Evolutionary conservation across 345 rosid species (phyloP).

Genomic region (Ceriops decandra): DNA sequence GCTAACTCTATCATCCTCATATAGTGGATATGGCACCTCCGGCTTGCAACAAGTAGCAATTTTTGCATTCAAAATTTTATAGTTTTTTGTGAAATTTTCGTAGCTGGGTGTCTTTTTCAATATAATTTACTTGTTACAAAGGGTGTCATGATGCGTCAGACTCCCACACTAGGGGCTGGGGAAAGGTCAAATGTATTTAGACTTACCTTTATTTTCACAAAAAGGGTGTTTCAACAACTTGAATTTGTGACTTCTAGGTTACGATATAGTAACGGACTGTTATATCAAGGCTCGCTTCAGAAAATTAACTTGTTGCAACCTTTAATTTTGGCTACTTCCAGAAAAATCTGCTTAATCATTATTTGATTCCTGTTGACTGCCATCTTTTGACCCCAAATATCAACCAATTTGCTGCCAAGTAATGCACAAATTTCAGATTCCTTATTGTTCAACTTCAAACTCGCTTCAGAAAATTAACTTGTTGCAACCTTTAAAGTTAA

Average conservation of each 20-base stretch:
- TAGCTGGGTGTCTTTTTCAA: neutral
- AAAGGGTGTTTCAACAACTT: no score
- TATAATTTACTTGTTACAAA: no score
- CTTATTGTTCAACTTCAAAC: no score
- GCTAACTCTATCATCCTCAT: constrained; percentile 79
- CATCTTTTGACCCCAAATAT: neutral
- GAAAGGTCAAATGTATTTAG: no score
- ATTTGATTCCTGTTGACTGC: neutral
- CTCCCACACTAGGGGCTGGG: no score
- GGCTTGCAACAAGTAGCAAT: constrained; percentile 76
- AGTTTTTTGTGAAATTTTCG: neutral
- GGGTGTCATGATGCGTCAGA: no score
- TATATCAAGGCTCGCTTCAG: neutral
- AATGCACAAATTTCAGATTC: neutral
- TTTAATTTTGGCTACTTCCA: neutral
- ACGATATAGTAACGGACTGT: no score
- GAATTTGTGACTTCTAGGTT: no score
- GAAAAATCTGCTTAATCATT: neutral
- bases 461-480: neutral
- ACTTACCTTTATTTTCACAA: no score
- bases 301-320: neutral
- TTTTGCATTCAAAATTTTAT: constrained; percentile 1
- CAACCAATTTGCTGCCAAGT: neutral
- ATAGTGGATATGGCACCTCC: constrained; percentile 85
- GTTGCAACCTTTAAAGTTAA: neutral